Conservation (phyloP, 805 yeast genomes). For the Myxozyma udenii region DNA sequence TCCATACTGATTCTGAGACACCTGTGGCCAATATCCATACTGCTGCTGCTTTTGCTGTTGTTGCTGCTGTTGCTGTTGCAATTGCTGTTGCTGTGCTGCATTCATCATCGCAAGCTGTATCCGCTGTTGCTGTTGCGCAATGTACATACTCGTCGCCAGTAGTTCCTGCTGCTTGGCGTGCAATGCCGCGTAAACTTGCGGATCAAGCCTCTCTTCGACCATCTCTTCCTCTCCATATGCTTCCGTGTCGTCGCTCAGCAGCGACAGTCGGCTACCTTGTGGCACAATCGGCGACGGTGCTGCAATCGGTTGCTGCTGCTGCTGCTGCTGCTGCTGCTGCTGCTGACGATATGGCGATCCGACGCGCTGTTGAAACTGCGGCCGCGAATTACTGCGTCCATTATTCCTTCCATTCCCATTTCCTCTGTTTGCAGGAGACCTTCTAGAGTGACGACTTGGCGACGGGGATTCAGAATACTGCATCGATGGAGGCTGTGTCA, state of each 20-base stretch:
- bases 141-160: slow-evolving; percentile 35
- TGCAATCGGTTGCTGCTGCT: not conserved
- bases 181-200: slow-evolving; percentile 35
- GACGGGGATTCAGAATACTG: too few species aligned
- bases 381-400: too few species aligned
- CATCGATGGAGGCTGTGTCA: too few species aligned
- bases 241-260: slow-evolving; percentile 7
- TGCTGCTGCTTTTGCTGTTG: slow-evolving; percentile 1
- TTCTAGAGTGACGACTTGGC: too few species aligned
- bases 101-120: slow-evolving; percentile 36
- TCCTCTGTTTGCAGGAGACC: too few species aligned
- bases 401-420: too few species aligned
- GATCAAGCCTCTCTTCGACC: slow-evolving; percentile 21
- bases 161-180: slow-evolving; percentile 39
- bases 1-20: not conserved
- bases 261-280: not conserved
- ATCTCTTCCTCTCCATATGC: too few species aligned
- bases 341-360: slow-evolving; percentile 1
- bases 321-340: slow-evolving; percentile 2
- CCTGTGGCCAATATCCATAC: not conserved
- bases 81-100: slow-evolving; percentile 27
- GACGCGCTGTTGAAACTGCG: not conserved
- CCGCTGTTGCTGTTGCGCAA: slow-evolving; percentile 39
- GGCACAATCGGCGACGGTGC: too few species aligned
- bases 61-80: slow-evolving; percentile 10